These are phyloP conservation scores for Aaosphaeria pasadenensis DNA, from an alignment of 2,329 filamentous ascomycete genomes.

Conservation along the genomic window DNA sequence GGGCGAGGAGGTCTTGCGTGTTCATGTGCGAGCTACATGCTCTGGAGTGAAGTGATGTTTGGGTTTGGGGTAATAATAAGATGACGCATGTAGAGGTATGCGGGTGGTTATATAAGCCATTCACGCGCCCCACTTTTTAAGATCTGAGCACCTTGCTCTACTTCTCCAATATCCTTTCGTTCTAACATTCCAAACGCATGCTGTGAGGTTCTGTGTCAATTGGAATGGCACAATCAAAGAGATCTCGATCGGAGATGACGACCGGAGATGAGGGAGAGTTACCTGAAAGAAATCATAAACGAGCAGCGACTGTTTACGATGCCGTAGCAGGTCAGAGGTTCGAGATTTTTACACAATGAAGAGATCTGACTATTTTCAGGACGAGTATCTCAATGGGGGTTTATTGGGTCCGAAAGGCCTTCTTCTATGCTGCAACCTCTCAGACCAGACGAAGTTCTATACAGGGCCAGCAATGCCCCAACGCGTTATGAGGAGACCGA, in stretches of 20 bases:
- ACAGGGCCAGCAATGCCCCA: slow-evolving; percentile 63
- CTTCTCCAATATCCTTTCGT: too few relatives aligned
- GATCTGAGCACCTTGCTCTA: too few relatives aligned
- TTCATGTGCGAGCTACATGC: slow-evolving; percentile 38
- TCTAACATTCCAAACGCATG: too few relatives aligned
- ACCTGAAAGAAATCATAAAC: slow-evolving; percentile 14
- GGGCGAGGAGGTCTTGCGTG: slow-evolving; percentile 65
- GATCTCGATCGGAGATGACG: slow-evolving; percentile 8
- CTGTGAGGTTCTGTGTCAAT: too few relatives aligned
- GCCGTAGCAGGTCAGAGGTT: slow-evolving; percentile 61
- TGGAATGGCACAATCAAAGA: slow-evolving; percentile 4
- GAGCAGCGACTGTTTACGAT: slow-evolving; percentile 63
- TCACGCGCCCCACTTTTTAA: too few relatives aligned
- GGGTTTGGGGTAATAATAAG: too few relatives aligned
- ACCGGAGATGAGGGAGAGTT: slow-evolving; percentile 8
- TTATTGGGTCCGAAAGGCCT: slow-evolving; percentile 36
- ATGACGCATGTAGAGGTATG: too few relatives aligned
- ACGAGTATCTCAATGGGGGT: slow-evolving; percentile 46
- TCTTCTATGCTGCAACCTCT: slow-evolving; percentile 41
- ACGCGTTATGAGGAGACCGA: slow-evolving; percentile 68
- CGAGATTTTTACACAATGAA: background rate
- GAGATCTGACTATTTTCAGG: slow-evolving; percentile 23
- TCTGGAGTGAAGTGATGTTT: slow-evolving; percentile 5
- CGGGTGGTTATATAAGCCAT: too few relatives aligned
- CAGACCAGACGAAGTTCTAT: slow-evolving; percentile 69